phyloP scores from a whole-genome alignment of 768 basidiomycete genomes.

The Lactarius quietus region DNA sequence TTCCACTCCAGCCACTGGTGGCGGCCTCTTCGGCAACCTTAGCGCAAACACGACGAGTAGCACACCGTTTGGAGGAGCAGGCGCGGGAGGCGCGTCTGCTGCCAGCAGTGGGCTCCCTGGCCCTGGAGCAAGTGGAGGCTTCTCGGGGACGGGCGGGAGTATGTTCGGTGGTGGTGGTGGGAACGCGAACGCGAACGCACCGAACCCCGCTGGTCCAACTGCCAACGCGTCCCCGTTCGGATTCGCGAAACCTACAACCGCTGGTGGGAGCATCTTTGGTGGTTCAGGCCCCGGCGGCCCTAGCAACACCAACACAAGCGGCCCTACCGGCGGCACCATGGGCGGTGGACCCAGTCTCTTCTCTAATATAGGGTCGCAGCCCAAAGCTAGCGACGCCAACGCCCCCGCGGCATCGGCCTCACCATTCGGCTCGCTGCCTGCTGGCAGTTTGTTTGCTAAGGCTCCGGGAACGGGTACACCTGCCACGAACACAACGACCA shows the following conservation, averaged over 20 bases:
- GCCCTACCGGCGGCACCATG: constrained; percentile 1
- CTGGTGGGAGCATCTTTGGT: constrained; percentile 1
- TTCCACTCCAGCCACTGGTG: constrained; percentile 12
- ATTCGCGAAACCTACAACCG: constrained; percentile 7
- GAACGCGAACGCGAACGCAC: background rate
- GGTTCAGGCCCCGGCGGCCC: background rate
- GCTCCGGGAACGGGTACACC: constrained; percentile 28
- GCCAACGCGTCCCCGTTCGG: background rate
- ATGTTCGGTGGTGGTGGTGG: constrained; percentile 14
- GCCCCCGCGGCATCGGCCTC: constrained; percentile 23
- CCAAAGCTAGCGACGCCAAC: constrained; percentile 19
- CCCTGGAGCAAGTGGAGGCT: constrained; percentile 5
- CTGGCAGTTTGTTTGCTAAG: constrained; percentile 34
- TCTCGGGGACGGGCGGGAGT: constrained; percentile 4
- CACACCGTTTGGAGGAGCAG: constrained; percentile 15
- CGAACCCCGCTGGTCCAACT: constrained; percentile 5
- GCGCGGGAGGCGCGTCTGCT: background rate
- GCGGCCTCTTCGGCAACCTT: constrained; percentile 23
- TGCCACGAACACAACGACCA: constrained; percentile 23
- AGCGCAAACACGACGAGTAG: constrained; percentile 23
- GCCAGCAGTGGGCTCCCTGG: background rate
- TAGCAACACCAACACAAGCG: background rate
- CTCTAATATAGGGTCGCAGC: background rate
- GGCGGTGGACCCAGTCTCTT: constrained; percentile 9
- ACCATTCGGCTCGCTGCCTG: constrained; percentile 24